Conservation (phyloP, 23 red algal genomes). For the Porphyridium purpureum region DNA sequence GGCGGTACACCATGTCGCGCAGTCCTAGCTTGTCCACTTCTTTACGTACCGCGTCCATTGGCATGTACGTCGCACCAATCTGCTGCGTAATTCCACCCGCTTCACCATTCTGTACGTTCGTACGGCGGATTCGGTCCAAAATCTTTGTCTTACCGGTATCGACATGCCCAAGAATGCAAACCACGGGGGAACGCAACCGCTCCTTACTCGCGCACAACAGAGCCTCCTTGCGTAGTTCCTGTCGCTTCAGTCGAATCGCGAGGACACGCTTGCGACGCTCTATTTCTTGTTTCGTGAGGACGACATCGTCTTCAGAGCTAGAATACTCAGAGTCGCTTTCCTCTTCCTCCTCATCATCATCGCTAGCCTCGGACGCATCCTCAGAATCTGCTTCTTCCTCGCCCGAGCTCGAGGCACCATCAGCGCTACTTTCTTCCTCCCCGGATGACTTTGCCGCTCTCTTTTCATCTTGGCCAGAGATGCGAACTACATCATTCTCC, state of each 20-base stretch:
- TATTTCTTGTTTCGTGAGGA: not conserved
- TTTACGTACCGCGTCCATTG: slow-evolving; percentile 82
- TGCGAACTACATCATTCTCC: too few species aligned
- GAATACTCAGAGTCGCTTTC: not conserved
- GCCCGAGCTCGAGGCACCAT: too few species aligned
- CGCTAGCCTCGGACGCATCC: not conserved
- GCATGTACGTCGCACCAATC: slow-evolving; percentile 97
- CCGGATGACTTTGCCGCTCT: too few species aligned
- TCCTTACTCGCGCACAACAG: slow-evolving; percentile 15
- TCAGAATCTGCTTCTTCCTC: not conserved
- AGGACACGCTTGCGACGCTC: slow-evolving; percentile 9
- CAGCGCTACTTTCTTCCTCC: too few species aligned
- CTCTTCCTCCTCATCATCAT: slow-evolving; percentile 7
- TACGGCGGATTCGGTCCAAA: slow-evolving; percentile 84
- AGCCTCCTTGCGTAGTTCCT: not conserved
- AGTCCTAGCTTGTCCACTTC: slow-evolving; percentile 59
- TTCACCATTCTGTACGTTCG: slow-evolving; percentile 95
- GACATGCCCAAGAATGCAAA: slow-evolving; percentile 98
- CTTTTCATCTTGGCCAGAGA: too few species aligned
- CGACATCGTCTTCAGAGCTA: not conserved
- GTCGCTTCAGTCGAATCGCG: not conserved
- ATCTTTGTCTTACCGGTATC: slow-evolving; percentile 99
- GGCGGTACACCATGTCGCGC: slow-evolving; percentile 41
- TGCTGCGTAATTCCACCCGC: slow-evolving; percentile 99
- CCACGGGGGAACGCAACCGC: slow-evolving; percentile 75